phyloP scores from a whole-genome alignment of 371 early-diverging fungal genomes.

The Mucor piriformis region DNA sequence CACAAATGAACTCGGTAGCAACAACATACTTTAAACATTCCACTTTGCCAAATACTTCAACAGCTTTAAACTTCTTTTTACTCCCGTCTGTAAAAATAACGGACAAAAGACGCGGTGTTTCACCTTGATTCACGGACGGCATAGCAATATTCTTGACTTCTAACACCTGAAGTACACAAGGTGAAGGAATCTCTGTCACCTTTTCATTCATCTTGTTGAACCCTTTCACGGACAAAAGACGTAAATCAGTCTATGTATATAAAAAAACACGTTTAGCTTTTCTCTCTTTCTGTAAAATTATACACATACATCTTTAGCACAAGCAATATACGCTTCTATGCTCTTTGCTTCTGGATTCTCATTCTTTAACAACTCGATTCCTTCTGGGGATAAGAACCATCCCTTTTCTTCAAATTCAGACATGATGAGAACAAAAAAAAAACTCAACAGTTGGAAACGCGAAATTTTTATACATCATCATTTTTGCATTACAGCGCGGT shows the following conservation, averaged over 20 bases:
- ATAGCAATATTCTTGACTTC: constrained; percentile 41
- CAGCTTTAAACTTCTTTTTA: constrained; percentile 39
- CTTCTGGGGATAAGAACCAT: constrained; percentile 35
- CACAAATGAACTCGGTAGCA: too few relatives aligned
- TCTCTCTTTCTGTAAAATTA: neutral
- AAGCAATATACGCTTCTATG: constrained; percentile 28
- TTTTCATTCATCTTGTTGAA: constrained; percentile 27
- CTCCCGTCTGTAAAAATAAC: constrained; percentile 43
- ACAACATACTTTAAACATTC: constrained; percentile 33
- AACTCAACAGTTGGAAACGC: constrained; percentile 8
- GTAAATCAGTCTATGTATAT: constrained; percentile 45
- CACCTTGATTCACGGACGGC: constrained; percentile 38
- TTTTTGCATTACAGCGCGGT: neutral
- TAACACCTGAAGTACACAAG: constrained; percentile 40
- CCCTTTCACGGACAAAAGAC: constrained; percentile 29
- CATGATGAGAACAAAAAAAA: constrained; percentile 3
- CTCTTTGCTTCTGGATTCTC: constrained; percentile 6
- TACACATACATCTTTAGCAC: constrained; percentile 46
- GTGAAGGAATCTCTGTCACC: constrained; percentile 19
- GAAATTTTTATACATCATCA: neutral
- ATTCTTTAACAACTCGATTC: constrained; percentile 15
- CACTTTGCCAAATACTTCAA: constrained; percentile 37
- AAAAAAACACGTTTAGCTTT: too few relatives aligned
- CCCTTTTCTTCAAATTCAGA: constrained; percentile 26
- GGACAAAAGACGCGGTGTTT: constrained; percentile 40